A percentile compares a stretch with the other conserved stretches of the same genome.
Conservation (phyloP, 768 basidiomycete species). For the Lactifluus pinguis region DNA sequence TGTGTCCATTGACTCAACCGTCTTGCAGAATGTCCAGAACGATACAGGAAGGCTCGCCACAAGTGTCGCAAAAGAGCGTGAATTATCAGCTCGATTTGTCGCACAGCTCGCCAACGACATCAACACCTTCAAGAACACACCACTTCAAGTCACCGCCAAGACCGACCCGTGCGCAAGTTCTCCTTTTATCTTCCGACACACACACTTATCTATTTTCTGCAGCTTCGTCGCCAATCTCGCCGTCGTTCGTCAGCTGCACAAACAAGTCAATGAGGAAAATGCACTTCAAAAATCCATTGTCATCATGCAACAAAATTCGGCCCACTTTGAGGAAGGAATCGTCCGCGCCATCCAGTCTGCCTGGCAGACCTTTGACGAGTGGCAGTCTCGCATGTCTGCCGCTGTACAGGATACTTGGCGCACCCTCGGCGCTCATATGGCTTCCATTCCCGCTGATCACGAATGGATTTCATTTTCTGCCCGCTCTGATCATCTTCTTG, state of each 20-base stretch:
- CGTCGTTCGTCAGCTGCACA: conserved; percentile 73
- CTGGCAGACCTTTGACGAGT: conserved; percentile 95
- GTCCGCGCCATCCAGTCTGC: conserved; percentile 93
- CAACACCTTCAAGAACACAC: conserved; percentile 91
- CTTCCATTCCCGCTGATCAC: conserved; percentile 69
- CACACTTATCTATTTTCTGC: neutral
- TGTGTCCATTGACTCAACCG: neutral
- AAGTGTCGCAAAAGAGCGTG: conserved; percentile 87
- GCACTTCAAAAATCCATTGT: conserved; percentile 94
- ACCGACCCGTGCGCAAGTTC: conserved; percentile 68
- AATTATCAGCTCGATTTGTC: conserved; percentile 75
- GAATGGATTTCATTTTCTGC: conserved; percentile 98
- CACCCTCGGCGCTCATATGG: conserved; percentile 62
- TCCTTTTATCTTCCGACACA: conserved; percentile 18
- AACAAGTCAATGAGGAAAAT: conserved; percentile 96
- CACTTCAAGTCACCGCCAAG: conserved; percentile 71
- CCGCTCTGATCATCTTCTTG: conserved; percentile 86
- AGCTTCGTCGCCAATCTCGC: conserved; percentile 62
- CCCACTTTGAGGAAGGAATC: conserved; percentile 94
- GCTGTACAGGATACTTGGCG: conserved; percentile 71
- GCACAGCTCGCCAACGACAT: conserved; percentile 82
- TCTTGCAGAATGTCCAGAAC: conserved; percentile 78
- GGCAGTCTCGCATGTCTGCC: conserved; percentile 72
- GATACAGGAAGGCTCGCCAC: conserved; percentile 91
- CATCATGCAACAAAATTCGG: conserved; percentile 96